Evolutionary conservation across 1,284 basidiomycete species (phyloP).

Genomic region (Marasmius fiardii): DNA sequence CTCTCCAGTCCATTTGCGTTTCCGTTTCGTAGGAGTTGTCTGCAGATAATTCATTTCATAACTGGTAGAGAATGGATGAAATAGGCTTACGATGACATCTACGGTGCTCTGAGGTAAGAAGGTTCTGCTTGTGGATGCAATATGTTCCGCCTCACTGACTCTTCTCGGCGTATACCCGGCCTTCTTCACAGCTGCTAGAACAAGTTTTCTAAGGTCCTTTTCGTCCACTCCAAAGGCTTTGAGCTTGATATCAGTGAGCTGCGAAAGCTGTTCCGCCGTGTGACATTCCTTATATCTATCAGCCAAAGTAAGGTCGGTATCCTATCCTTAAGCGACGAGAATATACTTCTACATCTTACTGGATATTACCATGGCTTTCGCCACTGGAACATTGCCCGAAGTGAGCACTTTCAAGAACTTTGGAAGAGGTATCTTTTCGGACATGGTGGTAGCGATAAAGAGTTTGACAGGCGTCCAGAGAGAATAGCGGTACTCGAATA

Average conservation of each 20-base stretch:
- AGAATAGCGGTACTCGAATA: too few species aligned
- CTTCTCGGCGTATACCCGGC: constrained; percentile 46
- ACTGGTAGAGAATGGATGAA: not conserved
- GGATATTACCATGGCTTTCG: constrained; percentile 75
- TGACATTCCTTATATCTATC: constrained; percentile 80
- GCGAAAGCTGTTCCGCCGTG: constrained; percentile 55
- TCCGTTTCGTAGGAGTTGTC: constrained; percentile 46
- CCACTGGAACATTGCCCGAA: constrained; percentile 57
- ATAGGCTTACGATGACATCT: constrained; percentile 21
- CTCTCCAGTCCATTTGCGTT: constrained; percentile 50
- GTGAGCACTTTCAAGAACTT: constrained; percentile 75
- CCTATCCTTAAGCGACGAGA: too few species aligned
- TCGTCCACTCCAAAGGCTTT: constrained; percentile 54
- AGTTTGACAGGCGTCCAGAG: too few species aligned
- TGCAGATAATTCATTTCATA: constrained; percentile 16
- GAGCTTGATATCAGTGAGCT: constrained; percentile 60
- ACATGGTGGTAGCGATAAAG: constrained; percentile 6
- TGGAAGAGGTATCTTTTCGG: constrained; percentile 55
- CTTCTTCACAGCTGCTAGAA: constrained; percentile 63
- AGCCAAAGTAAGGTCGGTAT: too few species aligned
- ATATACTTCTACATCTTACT: constrained; percentile 65
- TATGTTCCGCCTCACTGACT: constrained; percentile 11
- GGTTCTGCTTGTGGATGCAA: not conserved
- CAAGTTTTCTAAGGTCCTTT: constrained; percentile 65
- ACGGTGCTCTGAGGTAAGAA: constrained; percentile 16